Evolutionary conservation across 768 basidiomycete species (phyloP), one percentile per base, ranked within the genome.

Genomic region (Kwoniella botswanensis): DNA sequence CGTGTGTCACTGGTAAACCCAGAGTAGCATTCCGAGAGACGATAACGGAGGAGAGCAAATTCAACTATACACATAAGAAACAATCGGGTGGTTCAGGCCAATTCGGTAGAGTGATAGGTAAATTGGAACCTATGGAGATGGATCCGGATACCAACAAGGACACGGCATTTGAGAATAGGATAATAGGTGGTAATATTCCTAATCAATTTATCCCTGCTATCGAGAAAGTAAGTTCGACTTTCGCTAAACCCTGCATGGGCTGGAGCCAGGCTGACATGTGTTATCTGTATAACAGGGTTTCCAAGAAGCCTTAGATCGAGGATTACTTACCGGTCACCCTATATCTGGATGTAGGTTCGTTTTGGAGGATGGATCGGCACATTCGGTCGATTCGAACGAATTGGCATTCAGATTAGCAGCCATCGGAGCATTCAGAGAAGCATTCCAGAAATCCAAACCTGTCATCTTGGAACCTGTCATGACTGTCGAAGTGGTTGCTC

Each of bases 61-160:
- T 98, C 85, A 86, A 87, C 70, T 96, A 93, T 84, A 93, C 92
- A 2, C 97, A 98, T 86, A 97, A 94, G 88, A 99, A 98, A 86
- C 97, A 99, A 84, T 92, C 92, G 0, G 97, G 97, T 71, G 97
- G 97, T 82, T 91, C 94, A 17, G 97, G 97, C 63, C 97, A 99
- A 84, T 99, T 91, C 83, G 97, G 92, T 68, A 92, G 93, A 76
- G 93, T 99, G 70, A 88, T 91, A 61, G 97, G 97, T 6, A 88
- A 88, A 78, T 89, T 98, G 71, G 96, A 97, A 84, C 93, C 95
- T 13, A 93, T 97, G 86, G 89, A 89, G 88, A 76, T 86, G 83
- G 89, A 90, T 77, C 80, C 84, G 29, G 92, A 93, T 75, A 91
- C 90, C 0, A 92, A 92, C 67, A 92, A 93, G 71, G 86, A 86